Percentiles rank a stretch among this genome's conserved stretches.
These are phyloP conservation scores for Saccharomyces hybrid DNA, from an alignment of 1,139 yeast species.

Conservation along the genomic window DNA sequence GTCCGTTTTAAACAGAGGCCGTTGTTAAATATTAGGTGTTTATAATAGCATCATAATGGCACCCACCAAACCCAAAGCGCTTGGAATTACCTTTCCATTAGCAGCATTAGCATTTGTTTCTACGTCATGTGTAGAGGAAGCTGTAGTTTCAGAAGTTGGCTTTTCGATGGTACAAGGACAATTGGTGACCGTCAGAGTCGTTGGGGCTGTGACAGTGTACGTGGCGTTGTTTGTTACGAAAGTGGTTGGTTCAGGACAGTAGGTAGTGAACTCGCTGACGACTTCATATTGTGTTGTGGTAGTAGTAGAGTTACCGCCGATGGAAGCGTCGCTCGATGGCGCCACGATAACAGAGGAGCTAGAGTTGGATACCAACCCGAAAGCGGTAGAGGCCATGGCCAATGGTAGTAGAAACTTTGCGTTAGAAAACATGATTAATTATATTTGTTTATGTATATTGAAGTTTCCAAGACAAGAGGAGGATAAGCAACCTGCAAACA, in stretches of 20 bases:
- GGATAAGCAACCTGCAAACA: too few species aligned
- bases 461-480: too few species aligned
- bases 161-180: conserved; percentile 28
- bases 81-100: conserved; percentile 1
- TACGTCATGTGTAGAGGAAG: not conserved
- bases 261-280: conserved; percentile 12
- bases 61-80: not conserved
- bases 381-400: not conserved
- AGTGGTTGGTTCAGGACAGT: too few species aligned
- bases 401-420: not conserved
- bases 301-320: conserved; percentile 17
- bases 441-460: not conserved
- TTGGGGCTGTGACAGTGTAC: conserved; percentile 2
- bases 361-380: not conserved
- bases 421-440: not conserved
- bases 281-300: conserved; percentile 35
- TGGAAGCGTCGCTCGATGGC: not conserved
- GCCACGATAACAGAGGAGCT: not conserved
- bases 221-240: not conserved
- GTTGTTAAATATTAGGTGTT: not conserved
- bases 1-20: not conserved
- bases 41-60: conserved; percentile 4
- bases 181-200: conserved; percentile 43
- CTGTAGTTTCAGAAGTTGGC: not conserved
- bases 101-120: not conserved